Base-by-base conservation (phyloP, 202 grass and related monocot genomes). In the Saccharum hybrid region DNA sequence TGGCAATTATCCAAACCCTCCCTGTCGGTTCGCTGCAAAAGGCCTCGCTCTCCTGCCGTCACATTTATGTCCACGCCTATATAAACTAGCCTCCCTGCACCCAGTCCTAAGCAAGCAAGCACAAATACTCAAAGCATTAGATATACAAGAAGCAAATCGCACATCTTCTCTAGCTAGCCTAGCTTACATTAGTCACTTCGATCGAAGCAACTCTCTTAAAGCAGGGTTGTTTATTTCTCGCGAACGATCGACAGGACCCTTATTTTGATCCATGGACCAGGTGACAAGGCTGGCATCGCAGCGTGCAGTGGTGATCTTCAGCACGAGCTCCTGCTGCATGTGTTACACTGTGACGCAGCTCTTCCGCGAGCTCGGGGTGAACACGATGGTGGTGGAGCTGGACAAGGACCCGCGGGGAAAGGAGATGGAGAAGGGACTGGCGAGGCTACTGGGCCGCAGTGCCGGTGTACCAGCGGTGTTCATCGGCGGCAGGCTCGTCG, bases 301-400 rank as follows among this genome's bases (percentile, higher is more conserved):
- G 80, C 72, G 82, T 4, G 81, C 88, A 0, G 85, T 93, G 87
- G 87, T 90, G 63, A 90, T 93, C 62, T 93, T 93, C 85, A 85
- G 88, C 91, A 88, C 57, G 82, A 93, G 84, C 78, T 88, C 91
- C 5, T 93, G 91, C 85, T 93, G 91, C 88, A 93, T 93, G 91
- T 85, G 88, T 26, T 88, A 93, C 91, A 85, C 85, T 0, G 77
- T 90, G 74, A 88, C 69, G 36, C 85, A 82, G 75, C 77, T 93
- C 10, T 79, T 93, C 66, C 72, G 79, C 2, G 85, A 93, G 63
- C 88, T 93, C 41, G 85, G 88, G n/a, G 91, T 88, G 75, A 85
- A 85, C 77, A 63, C 88, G 2, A 75, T 46, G 19, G 85, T 93
- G 77, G 82, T 87, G 54, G 88, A 88, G 39, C 62, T 93, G 14